phyloP scores from a whole-genome alignment of 1,284 basidiomycete species.

The Ustilago tritici region DNA sequence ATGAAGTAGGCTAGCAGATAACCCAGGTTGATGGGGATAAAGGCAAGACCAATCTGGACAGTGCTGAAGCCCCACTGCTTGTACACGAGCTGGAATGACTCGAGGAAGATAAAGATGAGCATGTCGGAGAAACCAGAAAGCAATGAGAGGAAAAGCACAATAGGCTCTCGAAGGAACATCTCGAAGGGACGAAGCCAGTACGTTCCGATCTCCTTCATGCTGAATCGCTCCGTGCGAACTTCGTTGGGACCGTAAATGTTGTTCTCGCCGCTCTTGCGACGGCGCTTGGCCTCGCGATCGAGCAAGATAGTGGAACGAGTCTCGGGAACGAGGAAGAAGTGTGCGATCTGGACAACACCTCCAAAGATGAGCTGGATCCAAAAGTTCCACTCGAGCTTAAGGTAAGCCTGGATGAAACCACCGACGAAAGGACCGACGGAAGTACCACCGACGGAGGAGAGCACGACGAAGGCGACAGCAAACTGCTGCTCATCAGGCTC shows the following conservation, averaged over 20 bases:
- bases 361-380: constrained; percentile 71
- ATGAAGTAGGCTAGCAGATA: constrained; percentile 70
- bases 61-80: constrained; percentile 70
- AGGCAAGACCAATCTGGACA: constrained; percentile 68
- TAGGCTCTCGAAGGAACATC: constrained; percentile 71
- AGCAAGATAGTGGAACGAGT: constrained; percentile 70
- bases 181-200: constrained; percentile 70
- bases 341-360: constrained; percentile 69
- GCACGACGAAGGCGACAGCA: constrained; percentile 67
- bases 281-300: constrained; percentile 70
- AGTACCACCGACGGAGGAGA: constrained; percentile 67
- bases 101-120: constrained; percentile 71
- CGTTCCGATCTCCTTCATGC: constrained; percentile 66
- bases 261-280: constrained; percentile 67
- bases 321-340: constrained; percentile 71
- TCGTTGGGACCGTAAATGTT: constrained; percentile 71
- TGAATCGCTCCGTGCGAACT: constrained; percentile 68
- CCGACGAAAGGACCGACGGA: constrained; percentile 67
- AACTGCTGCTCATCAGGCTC: constrained; percentile 68
- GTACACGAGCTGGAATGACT: constrained; percentile 71
- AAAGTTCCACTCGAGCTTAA: constrained; percentile 67
- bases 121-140: constrained; percentile 71
- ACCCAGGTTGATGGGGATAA: constrained; percentile 70
- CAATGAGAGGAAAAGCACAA: constrained; percentile 71
- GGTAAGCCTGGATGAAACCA: constrained; percentile 55